These are phyloP conservation scores for Tuber borchii DNA, from an alignment of 495 filamentous ascomycete genomes.

Conservation along the genomic window DNA sequence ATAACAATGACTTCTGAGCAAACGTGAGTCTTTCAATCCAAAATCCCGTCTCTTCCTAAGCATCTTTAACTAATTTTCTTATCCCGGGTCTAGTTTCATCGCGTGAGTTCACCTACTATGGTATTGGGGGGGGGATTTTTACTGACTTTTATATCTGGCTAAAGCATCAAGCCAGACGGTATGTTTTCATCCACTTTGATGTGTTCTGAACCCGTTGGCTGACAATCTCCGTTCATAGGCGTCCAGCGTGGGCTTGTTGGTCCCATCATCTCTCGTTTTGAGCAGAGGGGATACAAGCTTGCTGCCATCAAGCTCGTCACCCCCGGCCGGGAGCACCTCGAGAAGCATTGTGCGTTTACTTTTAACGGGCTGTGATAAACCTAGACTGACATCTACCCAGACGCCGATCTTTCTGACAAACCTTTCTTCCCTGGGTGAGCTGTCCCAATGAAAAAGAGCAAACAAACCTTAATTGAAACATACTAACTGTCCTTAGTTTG, in stretches of 20 bases:
- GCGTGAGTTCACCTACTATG: slow-evolving; percentile 26
- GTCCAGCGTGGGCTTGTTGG: slow-evolving; percentile 98
- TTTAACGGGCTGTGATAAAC: background rate
- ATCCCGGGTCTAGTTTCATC: slow-evolving; percentile 33
- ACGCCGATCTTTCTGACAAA: slow-evolving; percentile 84
- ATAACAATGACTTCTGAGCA: slow-evolving; percentile 80
- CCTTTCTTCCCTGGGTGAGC: slow-evolving; percentile 77
- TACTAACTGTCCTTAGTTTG: slow-evolving; percentile 58
- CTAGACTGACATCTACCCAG: slow-evolving; percentile 45
- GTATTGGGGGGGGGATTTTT: slow-evolving; percentile 9
- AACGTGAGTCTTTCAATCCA: slow-evolving; percentile 61
- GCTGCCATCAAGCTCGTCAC: slow-evolving; percentile 88
- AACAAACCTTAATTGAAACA: slow-evolving; percentile 44
- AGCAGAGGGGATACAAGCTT: slow-evolving; percentile 96
- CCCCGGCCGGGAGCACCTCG: slow-evolving; percentile 84
- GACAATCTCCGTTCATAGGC: slow-evolving; percentile 46
- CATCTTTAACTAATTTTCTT: slow-evolving; percentile 47
- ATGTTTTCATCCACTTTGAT: slow-evolving; percentile 2
- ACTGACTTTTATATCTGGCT: background rate
- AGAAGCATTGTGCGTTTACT: slow-evolving; percentile 70
- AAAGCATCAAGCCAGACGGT: slow-evolving; percentile 42
- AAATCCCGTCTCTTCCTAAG: slow-evolving; percentile 7
- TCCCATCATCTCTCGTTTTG: slow-evolving; percentile 94
- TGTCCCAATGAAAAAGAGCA: background rate
- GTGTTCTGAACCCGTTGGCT: background rate